phyloP scores from a whole-genome alignment of 768 basidiomycete species.

The Hericium erinaceus region DNA sequence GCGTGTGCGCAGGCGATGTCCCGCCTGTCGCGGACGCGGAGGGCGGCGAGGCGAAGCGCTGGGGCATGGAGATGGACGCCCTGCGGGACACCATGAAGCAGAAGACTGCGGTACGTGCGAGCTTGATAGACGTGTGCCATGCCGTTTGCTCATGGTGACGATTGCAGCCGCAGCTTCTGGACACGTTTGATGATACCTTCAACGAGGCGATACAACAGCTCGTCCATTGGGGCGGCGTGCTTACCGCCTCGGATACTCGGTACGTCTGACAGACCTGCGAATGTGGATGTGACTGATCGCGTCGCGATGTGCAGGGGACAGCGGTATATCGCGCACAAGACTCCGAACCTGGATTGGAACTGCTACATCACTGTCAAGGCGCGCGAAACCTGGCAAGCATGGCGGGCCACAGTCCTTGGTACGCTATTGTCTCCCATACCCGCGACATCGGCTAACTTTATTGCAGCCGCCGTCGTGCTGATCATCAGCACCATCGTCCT shows the following conservation, averaged over 20 bases:
- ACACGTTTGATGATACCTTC: conserved; percentile 62
- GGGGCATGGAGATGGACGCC: conserved; percentile 58
- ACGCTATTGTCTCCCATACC: conserved; percentile 16
- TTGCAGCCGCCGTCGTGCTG: conserved; percentile 13
- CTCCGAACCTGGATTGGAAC: conserved; percentile 53
- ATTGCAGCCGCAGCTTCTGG: conserved; percentile 43
- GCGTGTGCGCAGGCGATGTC: conserved; percentile 51
- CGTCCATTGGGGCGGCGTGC: conserved; percentile 61
- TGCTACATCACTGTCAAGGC: conserved; percentile 60
- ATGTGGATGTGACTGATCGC: conserved; percentile 1
- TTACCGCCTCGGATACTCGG: conserved; percentile 56
- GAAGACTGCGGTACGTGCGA: conserved; percentile 40
- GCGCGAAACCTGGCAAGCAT: conserved; percentile 59
- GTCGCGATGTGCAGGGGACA: conserved; percentile 38
- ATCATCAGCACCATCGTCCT: conserved; percentile 14
- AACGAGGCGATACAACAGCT: conserved; percentile 73
- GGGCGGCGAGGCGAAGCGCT: conserved; percentile 65
- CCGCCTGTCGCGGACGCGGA: conserved; percentile 32
- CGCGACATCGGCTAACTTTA: background rate
- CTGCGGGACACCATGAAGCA: conserved; percentile 49
- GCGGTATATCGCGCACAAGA: conserved; percentile 69
- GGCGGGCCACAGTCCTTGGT: conserved; percentile 60
- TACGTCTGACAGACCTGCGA: conserved; percentile 28
- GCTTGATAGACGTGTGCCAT: background rate
- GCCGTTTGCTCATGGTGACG: background rate